Evolutionary conservation across 73 alveolate species (phyloP), one percentile per base, ranked within the genome.

Genomic region (Paraurostyla sp.): DNA sequence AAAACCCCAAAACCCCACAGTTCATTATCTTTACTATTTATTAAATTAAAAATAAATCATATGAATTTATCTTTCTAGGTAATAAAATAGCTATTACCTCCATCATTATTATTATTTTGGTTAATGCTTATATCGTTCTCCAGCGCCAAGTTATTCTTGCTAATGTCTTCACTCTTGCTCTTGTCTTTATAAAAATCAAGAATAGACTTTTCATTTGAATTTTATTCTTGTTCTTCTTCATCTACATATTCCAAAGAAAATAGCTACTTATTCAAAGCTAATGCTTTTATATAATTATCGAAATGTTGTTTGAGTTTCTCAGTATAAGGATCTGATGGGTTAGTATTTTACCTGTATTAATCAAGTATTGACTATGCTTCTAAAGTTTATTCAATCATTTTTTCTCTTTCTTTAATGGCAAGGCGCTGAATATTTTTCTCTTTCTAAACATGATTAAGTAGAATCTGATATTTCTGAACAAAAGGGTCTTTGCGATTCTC

Each of bases 391-490:
- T 73, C 0, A 45, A 48, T 30, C 68, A 43, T 73, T 25, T 73
- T 73, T 32, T 22, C 71, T 0, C 86, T 23, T 36, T 73, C 71
- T 27, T 29, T 49, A 20, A 16, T 56, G 7, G 71, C 71, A 11
- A 43, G n/a, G 18, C 42, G 7, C 13, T 32, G 32, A 2, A 73
- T 18, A 9, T 65, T 38, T 38, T 65, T 65, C 36, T 65, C 82
- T 65, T 22, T 65, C 25, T 65, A 65, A 18, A 65, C 82, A 38
- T 65, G 82, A 38, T 73, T 73, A 29, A 73, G 30, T 16, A 73
- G 71, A 1, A 73, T 43, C 51, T 73, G 86, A 73, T 73, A 73
- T 49, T 73, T 73, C 86, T 73, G 42, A 2, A 73, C 71, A 29
- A 73, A 73, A n/a, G 65, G 65, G 41, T 73, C 86, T 49, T 73